These are phyloP conservation scores for Aspergillus nidulans DNA, from an alignment of 495 filamentous ascomycete species.

Conservation along the genomic window DNA sequence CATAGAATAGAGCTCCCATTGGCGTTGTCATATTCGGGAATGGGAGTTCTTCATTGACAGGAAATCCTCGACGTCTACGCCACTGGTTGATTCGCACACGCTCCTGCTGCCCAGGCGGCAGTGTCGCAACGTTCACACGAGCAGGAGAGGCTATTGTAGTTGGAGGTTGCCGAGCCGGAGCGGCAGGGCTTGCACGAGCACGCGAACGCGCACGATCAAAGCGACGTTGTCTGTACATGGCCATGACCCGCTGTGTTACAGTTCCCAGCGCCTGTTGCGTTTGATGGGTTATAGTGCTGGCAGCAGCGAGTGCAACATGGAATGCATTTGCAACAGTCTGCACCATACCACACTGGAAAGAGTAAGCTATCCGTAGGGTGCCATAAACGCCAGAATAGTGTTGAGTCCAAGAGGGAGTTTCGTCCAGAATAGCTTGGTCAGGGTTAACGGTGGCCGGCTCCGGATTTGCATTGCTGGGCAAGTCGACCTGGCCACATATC, in stretches of 20 bases:
- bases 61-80: conserved; percentile 12
- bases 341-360: background rate
- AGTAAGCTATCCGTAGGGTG: background rate
- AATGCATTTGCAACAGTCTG: conserved; percentile 8
- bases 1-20: background rate
- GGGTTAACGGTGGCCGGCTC: too few relatives aligned
- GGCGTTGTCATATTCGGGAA: conserved; percentile 10
- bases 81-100: conserved; percentile 7
- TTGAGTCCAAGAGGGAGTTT: background rate
- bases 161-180: background rate
- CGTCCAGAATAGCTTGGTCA: too few relatives aligned
- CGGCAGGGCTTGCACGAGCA: background rate
- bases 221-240: background rate
- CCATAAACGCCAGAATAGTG: conserved; percentile 4
- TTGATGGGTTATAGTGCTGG: conserved; percentile 3
- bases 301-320: conserved; percentile 6
- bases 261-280: background rate
- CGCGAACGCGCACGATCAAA: background rate
- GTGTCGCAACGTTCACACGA: conserved; percentile 4
- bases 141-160: background rate
- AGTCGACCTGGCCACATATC: too few relatives aligned
- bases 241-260: conserved; percentile 5
- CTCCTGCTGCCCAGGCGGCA: conserved; percentile 14
- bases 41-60: conserved; percentile 3
- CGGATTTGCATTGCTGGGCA: too few relatives aligned